A percentile compares a stretch with the other conserved stretches of the same genome.
Evolutionary conservation across 2,329 filamentous ascomycete species (phyloP).

Genomic region (Penicillium freii): DNA sequence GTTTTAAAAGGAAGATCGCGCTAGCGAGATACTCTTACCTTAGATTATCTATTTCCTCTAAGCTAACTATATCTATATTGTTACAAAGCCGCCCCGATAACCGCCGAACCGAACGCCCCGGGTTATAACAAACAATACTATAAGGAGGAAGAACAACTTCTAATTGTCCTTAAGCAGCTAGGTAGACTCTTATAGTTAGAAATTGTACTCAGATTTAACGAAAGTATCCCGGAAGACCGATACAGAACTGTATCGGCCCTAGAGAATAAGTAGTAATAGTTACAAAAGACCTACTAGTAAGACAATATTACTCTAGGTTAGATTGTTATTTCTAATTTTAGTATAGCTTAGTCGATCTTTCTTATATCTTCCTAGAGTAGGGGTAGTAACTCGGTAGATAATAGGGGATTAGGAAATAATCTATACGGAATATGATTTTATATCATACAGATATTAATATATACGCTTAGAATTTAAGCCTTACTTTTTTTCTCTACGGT

Average conservation of each 20-base stretch:
- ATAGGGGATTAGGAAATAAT: neutral
- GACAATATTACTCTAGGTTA: neutral
- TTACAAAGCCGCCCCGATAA: neutral
- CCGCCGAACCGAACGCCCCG: neutral
- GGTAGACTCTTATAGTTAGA: slow-evolving; percentile 1
- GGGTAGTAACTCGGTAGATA: neutral
- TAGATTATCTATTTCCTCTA: neutral
- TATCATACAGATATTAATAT: neutral
- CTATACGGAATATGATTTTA: neutral
- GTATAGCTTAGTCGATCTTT: neutral
- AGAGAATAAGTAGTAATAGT: slow-evolving; percentile 12
- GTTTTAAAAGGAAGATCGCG: neutral
- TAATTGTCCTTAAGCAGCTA: slow-evolving; percentile 5
- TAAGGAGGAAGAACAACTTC: slow-evolving; percentile 4
- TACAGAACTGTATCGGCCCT: slow-evolving; percentile 11
- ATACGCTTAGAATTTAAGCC: neutral
- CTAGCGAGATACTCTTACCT: neutral
- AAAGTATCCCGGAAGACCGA: slow-evolving; percentile 3
- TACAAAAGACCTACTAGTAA: neutral
- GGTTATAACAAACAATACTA: slow-evolving; percentile 10
- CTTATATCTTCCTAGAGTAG: neutral
- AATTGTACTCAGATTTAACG: slow-evolving; percentile 10
- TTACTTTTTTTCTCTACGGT: too few species aligned
- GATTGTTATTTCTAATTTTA: neutral
- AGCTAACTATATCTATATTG: neutral